Conservation (phyloP, 1,284 basidiomycete species). For the Singerocomus rubriflavus region DNA sequence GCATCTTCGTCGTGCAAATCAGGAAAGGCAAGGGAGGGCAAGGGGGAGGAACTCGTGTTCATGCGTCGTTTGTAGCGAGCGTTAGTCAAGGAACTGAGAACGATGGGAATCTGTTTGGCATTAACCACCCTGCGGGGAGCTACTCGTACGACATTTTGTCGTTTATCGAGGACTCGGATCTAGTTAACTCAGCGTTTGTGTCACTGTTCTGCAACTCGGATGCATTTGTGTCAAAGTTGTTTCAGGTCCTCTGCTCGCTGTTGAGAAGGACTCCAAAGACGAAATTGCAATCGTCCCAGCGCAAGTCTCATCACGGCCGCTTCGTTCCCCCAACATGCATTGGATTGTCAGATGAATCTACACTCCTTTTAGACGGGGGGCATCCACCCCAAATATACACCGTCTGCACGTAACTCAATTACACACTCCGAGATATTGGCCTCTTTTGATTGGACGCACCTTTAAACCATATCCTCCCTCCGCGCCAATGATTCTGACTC, state of each 20-base stretch:
- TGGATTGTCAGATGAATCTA: conserved; percentile 29
- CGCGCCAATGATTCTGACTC: conserved; percentile 88
- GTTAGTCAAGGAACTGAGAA: conserved; percentile 41
- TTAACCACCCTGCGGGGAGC: conserved; percentile 83
- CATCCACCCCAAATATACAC: conserved; percentile 64
- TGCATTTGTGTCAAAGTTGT: conserved; percentile 78
- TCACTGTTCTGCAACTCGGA: conserved; percentile 76
- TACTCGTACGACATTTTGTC: conserved; percentile 73
- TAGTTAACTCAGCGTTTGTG: conserved; percentile 87
- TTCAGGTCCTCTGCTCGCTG: conserved; percentile 82
- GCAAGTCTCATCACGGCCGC: conserved; percentile 75
- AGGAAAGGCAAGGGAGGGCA: conserved; percentile 71
- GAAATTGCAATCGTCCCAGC: conserved; percentile 81
- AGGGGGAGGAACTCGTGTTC: conserved; percentile 72
- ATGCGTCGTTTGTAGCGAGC: conserved; percentile 72
- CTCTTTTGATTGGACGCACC: conserved; percentile 58
- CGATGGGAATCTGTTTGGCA: conserved; percentile 64
- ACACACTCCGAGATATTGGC: conserved; percentile 71
- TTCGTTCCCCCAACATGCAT: conserved; percentile 54
- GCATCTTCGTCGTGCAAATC: conserved; percentile 71
- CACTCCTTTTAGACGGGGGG: conserved; percentile 40
- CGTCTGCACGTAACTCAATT: conserved; percentile 80
- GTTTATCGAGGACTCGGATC: conserved; percentile 84
- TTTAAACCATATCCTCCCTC: conserved; percentile 85
- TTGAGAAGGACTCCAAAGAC: conserved; percentile 82